A percentile compares a stretch with the other conserved stretches of the same genome.
phyloP scores from a whole-genome alignment of 345 rosid species.

The Corymbia maculata region DNA sequence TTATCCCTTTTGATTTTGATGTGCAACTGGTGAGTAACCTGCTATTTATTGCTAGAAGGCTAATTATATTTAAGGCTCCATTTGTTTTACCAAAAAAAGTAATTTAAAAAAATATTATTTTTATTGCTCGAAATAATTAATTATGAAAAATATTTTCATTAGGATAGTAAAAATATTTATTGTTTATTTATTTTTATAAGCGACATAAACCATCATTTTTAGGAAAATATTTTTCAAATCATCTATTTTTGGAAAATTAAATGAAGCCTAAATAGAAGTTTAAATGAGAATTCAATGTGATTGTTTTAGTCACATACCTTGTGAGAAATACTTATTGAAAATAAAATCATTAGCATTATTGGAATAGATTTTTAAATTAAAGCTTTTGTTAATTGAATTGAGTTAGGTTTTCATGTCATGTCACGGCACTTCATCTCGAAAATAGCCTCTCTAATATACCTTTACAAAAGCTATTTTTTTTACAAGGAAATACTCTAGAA shows the following conservation, averaged over 20 bases:
- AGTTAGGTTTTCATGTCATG: background rate
- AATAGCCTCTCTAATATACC: background rate
- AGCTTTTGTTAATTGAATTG: background rate
- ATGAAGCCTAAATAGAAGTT: background rate
- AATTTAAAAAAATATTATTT: background rate
- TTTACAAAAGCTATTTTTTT: background rate
- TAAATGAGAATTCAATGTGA: background rate
- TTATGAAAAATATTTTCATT: background rate
- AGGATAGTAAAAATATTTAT: background rate
- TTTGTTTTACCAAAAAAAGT: background rate
- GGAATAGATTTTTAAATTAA: background rate
- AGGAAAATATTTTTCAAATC: background rate
- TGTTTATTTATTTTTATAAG: background rate
- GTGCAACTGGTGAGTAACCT: background rate
- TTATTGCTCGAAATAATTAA: rapidly evolving
- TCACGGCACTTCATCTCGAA: background rate
- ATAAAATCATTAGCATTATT: background rate
- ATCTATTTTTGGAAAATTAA: background rate
- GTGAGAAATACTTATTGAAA: background rate
- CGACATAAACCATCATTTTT: background rate
- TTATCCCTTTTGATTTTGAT: background rate
- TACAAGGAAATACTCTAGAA: background rate
- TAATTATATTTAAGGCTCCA: background rate
- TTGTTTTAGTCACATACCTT: background rate
- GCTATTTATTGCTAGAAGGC: rapidly evolving